A percentile compares a stretch with the other conserved stretches of the same genome.
Conservation (phyloP, 2,329 filamentous ascomycete species). For the Hypoxylon rubiginosum region DNA sequence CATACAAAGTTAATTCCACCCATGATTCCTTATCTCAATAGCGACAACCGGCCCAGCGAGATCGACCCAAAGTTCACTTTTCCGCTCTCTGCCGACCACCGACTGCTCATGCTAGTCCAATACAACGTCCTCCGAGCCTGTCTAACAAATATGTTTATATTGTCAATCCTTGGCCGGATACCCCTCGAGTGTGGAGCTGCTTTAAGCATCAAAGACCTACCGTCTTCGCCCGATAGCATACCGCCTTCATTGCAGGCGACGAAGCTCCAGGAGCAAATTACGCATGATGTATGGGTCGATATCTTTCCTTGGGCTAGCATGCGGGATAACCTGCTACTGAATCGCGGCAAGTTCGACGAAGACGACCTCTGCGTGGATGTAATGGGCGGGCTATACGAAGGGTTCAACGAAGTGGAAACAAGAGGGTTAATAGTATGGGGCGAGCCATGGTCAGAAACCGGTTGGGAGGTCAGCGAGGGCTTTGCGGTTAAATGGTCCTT, state of each 20-base stretch:
- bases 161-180: slow-evolving; percentile 42
- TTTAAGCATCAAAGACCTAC: slow-evolving; percentile 38
- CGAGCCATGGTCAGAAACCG: slow-evolving; percentile 51
- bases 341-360: slow-evolving; percentile 40
- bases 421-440: slow-evolving; percentile 57
- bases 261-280: slow-evolving; percentile 42
- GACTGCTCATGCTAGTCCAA: slow-evolving; percentile 45
- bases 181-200: slow-evolving; percentile 45
- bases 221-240: slow-evolving; percentile 32
- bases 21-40: slow-evolving; percentile 41
- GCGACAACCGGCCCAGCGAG: slow-evolving; percentile 1
- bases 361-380: slow-evolving; percentile 51
- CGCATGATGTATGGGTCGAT: slow-evolving; percentile 51
- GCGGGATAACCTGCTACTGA: slow-evolving; percentile 50
- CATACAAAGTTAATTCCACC: slow-evolving; percentile 32
- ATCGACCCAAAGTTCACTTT: slow-evolving; percentile 36
- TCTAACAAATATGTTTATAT: slow-evolving; percentile 45
- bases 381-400: slow-evolving; percentile 49
- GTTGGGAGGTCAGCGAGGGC: slow-evolving; percentile 56
- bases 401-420: slow-evolving; percentile 45
- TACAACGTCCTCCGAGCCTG: slow-evolving; percentile 45
- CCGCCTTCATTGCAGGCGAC: slow-evolving; percentile 48
- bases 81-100: slow-evolving; percentile 45
- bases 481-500: slow-evolving; percentile 55
- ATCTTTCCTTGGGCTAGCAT: slow-evolving; percentile 45